These are phyloP conservation scores for Phalaenopsis hybrid DNA, from an alignment of 116 monocot genomes.

Conservation along the genomic window DNA sequence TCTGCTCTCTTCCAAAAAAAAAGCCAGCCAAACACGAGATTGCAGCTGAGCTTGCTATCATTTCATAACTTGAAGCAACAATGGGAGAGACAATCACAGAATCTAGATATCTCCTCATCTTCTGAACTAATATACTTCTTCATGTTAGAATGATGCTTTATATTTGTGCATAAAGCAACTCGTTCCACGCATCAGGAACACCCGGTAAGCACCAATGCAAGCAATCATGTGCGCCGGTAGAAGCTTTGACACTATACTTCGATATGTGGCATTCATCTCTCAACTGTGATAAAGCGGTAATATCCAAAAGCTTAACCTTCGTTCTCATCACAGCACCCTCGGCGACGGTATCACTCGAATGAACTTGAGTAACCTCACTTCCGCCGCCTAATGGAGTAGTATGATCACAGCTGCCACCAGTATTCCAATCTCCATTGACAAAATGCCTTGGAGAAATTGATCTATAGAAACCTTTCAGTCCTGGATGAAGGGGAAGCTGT, in stretches of 20 bases:
- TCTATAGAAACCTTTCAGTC: slow-evolving; percentile 31
- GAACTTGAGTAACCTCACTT: slow-evolving; percentile 29
- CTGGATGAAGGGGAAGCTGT: slow-evolving; percentile 20
- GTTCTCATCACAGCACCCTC: slow-evolving; percentile 35
- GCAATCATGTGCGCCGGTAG: slow-evolving; percentile 30
- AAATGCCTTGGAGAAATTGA: slow-evolving; percentile 46
- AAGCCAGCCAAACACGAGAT: not conserved
- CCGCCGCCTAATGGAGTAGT: slow-evolving; percentile 27
- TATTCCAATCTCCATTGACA: slow-evolving; percentile 48
- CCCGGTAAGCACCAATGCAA: slow-evolving; percentile 55
- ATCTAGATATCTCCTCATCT: not conserved
- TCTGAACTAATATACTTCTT: not conserved
- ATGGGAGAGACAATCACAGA: not conserved
- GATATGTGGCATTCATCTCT: slow-evolving; percentile 49
- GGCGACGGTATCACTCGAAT: slow-evolving; percentile 23
- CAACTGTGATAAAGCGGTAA: slow-evolving; percentile 33
- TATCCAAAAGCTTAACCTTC: slow-evolving; percentile 41
- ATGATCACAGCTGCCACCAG: slow-evolving; percentile 18
- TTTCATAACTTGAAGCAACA: not conserved
- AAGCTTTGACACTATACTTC: slow-evolving; percentile 23
- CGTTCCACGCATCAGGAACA: slow-evolving; percentile 51
- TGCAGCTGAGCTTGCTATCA: not conserved
- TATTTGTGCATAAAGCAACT: slow-evolving; percentile 19
- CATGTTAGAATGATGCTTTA: not conserved
- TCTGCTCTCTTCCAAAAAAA: not conserved